Conservation (phyloP, 1,284 basidiomycete species). For the Anthracocystis panici-leucophaei region DNA sequence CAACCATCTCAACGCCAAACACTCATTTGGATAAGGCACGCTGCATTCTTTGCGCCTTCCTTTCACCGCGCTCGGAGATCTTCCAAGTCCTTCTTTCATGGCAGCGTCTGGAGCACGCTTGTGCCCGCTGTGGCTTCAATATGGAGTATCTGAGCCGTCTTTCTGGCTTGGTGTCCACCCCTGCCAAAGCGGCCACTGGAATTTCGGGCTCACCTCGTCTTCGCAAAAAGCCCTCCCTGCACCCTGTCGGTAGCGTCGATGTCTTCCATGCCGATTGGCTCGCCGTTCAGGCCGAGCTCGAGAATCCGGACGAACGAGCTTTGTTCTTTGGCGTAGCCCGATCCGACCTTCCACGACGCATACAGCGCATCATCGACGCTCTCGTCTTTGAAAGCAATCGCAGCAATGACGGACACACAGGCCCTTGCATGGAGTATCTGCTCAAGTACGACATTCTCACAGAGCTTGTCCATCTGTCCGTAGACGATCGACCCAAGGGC, state of each 20-base stretch:
- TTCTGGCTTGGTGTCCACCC: conserved; percentile 45
- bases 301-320: conserved; percentile 84
- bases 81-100: conserved; percentile 4
- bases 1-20: not conserved
- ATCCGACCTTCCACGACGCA: conserved; percentile 81
- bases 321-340: conserved; percentile 82
- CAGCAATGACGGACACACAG: conserved; percentile 79
- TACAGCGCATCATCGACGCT: conserved; percentile 86
- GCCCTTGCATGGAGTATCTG: conserved; percentile 88
- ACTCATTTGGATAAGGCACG: not conserved
- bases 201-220: conserved; percentile 32
- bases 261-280: conserved; percentile 52
- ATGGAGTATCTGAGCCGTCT: conserved; percentile 54
- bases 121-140: conserved; percentile 22
- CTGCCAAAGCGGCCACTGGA: conserved; percentile 37
- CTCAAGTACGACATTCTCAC: conserved; percentile 78
- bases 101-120: not conserved
- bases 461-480: conserved; percentile 61
- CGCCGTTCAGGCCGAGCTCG: conserved; percentile 70
- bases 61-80: not conserved
- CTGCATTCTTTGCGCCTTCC: not conserved
- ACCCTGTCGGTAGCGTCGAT: conserved; percentile 47
- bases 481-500: conserved; percentile 64
- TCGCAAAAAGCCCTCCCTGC: conserved; percentile 42
- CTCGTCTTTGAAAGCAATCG: conserved; percentile 86